Conservation (phyloP, 768 basidiomycete genomes). For the Leucosporidium yakuticum region DNA sequence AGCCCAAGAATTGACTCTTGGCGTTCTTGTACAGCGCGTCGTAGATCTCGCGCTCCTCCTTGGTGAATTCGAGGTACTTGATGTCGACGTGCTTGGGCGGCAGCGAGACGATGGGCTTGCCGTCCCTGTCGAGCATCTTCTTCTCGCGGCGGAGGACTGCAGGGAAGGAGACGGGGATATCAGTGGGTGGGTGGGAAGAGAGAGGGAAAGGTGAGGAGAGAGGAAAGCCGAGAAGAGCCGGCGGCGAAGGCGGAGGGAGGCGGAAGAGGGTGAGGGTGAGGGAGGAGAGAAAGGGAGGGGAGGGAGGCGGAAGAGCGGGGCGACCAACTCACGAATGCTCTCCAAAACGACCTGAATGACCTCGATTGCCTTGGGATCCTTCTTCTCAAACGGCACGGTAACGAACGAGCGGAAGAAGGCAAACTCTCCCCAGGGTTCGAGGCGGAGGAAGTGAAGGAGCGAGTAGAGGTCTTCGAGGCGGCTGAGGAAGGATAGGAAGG, state of each 20-base stretch:
- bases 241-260: no score
- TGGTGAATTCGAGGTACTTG: conserved; percentile 72
- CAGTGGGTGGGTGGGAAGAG: no score
- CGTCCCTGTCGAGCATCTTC: conserved; percentile 78
- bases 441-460: conserved; percentile 51
- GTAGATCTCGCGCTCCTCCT: conserved; percentile 74
- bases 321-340: conserved; percentile 17
- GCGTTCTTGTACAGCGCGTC: conserved; percentile 68
- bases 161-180: no score
- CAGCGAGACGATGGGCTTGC: conserved; percentile 78
- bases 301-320: neutral
- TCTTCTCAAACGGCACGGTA: conserved; percentile 81
- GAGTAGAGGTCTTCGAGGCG: conserved; percentile 66
- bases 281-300: no score
- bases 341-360: conserved; percentile 72
- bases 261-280: no score
- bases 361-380: conserved; percentile 86
- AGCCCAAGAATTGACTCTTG: conserved; percentile 70
- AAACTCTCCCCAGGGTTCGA: conserved; percentile 40
- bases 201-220: neutral
- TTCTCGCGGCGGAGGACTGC: conserved; percentile 81
- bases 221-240: no score
- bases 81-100: conserved; percentile 75
- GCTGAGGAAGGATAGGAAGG: neutral
- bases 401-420: conserved; percentile 84